Conservation (phyloP, 352 stramenopile species). For the Pythium aquatile region DNA sequence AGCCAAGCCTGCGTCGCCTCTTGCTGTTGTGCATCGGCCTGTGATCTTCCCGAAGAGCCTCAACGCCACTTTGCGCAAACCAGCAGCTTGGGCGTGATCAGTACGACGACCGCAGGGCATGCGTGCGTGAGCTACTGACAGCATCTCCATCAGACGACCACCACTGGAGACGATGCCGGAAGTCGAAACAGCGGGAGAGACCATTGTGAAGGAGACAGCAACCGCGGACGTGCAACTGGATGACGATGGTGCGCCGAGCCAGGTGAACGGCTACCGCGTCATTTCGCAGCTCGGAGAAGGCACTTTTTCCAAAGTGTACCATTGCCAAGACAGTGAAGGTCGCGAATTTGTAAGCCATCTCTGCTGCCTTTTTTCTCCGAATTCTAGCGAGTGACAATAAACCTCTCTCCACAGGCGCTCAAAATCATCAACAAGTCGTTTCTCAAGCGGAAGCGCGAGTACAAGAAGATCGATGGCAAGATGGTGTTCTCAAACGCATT, state of each 20-base stretch:
- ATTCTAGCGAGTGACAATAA: neutral
- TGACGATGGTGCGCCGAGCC: conserved; percentile 52
- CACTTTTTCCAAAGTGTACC: conserved; percentile 79
- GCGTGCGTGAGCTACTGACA: neutral
- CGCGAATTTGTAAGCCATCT: conserved; percentile 51
- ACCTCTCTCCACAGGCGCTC: conserved; percentile 40
- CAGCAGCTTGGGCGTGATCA: too few species aligned
- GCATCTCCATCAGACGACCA: neutral
- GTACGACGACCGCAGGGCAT: neutral
- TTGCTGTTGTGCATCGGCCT: too few species aligned
- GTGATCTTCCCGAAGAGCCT: too few species aligned
- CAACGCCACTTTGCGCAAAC: too few species aligned
- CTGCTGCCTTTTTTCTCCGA: neutral
- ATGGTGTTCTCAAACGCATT: conserved; percentile 80
- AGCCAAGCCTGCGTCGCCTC: neutral
- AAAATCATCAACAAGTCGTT: conserved; percentile 88
- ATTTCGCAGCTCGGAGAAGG: conserved; percentile 64
- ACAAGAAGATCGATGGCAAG: conserved; percentile 73
- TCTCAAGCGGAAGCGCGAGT: conserved; percentile 81
- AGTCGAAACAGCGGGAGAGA: conserved; percentile 4
- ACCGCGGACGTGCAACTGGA: conserved; percentile 58
- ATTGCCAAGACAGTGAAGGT: conserved; percentile 47
- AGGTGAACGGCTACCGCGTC: conserved; percentile 77
- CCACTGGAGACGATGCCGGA: conserved; percentile 14
- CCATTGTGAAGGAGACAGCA: conserved; percentile 62